Conservation (phyloP, 2,329 filamentous ascomycete species). For the Beauveria sp. region DNA sequence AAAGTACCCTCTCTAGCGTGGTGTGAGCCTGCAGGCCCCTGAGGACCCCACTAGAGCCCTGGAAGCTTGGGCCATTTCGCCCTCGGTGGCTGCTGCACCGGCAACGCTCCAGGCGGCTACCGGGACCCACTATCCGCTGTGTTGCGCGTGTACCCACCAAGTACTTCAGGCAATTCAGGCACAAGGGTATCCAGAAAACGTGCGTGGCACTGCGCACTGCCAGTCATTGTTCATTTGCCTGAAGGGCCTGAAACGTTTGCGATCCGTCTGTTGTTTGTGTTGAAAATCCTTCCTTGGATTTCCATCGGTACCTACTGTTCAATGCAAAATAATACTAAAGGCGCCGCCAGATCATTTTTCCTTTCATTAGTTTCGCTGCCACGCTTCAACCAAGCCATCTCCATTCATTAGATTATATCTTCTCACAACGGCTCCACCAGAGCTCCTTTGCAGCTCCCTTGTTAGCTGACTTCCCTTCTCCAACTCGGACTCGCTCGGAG, state of each 20-base stretch:
- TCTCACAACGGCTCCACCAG: not conserved
- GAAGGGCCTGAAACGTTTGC: constrained; percentile 4
- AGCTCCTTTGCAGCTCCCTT: not conserved
- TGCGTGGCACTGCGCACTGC: not conserved
- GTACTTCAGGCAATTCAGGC: not conserved
- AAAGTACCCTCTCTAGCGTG: not conserved
- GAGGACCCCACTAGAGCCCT: not conserved
- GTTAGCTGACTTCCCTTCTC: not conserved
- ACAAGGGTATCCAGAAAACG: not conserved
- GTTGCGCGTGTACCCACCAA: not conserved
- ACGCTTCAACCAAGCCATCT: not conserved
- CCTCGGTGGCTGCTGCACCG: not conserved
- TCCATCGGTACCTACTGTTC: not conserved
- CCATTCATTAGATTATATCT: not conserved
- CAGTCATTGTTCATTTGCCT: not conserved
- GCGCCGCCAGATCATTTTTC: not conserved
- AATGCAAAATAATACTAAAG: not conserved
- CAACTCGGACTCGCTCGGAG: constrained; percentile 3
- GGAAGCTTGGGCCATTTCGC: not conserved
- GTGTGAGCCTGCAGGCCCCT: not conserved
- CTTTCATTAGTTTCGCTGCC: not conserved
- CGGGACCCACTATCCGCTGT: not conserved
- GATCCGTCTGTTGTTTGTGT: constrained; percentile 1
- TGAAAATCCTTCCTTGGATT: not conserved
- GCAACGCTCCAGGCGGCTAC: not conserved